A percentile compares a stretch with the other conserved stretches of the same genome.
Evolutionary conservation across 2,329 filamentous ascomycete genomes (phyloP).

Genomic region (Apiospora phragmitis): DNA sequence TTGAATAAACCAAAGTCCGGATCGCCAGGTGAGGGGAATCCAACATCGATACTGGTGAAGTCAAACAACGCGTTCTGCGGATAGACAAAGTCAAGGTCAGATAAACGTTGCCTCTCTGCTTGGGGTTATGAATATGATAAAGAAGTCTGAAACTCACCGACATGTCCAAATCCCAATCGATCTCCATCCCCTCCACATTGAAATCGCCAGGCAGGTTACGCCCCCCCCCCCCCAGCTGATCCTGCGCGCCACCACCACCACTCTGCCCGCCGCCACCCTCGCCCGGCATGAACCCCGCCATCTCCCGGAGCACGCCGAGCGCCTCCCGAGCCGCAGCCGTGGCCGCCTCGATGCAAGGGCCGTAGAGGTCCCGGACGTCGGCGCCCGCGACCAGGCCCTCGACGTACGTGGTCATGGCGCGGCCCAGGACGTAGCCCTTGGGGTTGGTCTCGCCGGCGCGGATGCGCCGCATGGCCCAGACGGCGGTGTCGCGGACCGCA

Average conservation of each 20-base stretch:
- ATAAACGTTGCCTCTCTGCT: too few species aligned
- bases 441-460: conserved; percentile 54
- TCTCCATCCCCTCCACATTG: conserved; percentile 30
- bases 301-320: neutral
- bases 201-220: conserved; percentile 27
- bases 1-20: neutral
- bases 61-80: conserved; percentile 24
- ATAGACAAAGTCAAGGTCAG: conserved; percentile 9
- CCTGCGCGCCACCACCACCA: conserved; percentile 12
- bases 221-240: conserved; percentile 23
- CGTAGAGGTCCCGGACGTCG: conserved; percentile 33
- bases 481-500: conserved; percentile 41
- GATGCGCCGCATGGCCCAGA: conserved; percentile 42
- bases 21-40: neutral
- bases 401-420: conserved; percentile 41
- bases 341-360: conserved; percentile 37
- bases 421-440: conserved; percentile 49
- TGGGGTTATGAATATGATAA: neutral
- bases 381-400: conserved; percentile 40
- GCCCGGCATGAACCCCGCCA: conserved; percentile 21
- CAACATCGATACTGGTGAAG: conserved; percentile 22
- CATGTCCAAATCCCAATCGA: conserved; percentile 35
- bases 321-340: conserved; percentile 13
- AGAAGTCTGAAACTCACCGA: conserved; percentile 15
- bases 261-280: conserved; percentile 35